Base-by-base conservation (phyloP, 2,329 filamentous ascomycete species). In the Colletotrichum sp. region DNA sequence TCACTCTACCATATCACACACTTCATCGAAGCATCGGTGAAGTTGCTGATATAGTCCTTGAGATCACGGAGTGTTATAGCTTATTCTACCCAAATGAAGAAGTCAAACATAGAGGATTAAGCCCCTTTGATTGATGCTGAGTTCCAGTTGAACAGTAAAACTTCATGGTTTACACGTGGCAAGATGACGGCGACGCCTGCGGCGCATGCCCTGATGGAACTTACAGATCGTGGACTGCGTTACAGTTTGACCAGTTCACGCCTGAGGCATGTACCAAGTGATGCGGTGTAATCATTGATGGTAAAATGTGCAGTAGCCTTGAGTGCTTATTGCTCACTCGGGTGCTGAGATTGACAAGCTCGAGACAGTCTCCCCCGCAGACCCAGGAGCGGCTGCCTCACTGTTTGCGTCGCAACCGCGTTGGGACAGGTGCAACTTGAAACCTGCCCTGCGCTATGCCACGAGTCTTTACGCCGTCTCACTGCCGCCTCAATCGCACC, bases 381-480 rank as follows among this genome's bases (percentile, higher is more conserved):
- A 12, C 9, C 26, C 38, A 36, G 55, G 28, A n/a, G 16, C 15
- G 16, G 15, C 16, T 52, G 15, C 18, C 34, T 58, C 24, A 32
- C 34, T 65, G 64, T 68, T 72, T 74, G 64, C 55, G 71, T 36
- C 15, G 58, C 30, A 64, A 55, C 26, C 15, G 18, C 18, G n/a
- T 18, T 36, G 12, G 26, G 15, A 66, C 13, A 60, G 10, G 70
- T 61, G 38, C 7, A 38, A 76, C 74, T 26, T 18, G 2, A n/a
- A 60, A 30, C 34, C 34, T 34, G 63, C 48, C 28, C 36, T 65
- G 48, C 58, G 12, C 18, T 55, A 68, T 69, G 64, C 74, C 74
- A 74, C 64, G 74, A 76, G 70, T 73, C 32, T 52, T 26, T 60
- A 30, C 48, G 21, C 48, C 58, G 48, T 74, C 26, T 69, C 57